phyloP scores from a whole-genome alignment of 2,329 filamentous ascomycete species.

The Apiospora phragmitis region DNA sequence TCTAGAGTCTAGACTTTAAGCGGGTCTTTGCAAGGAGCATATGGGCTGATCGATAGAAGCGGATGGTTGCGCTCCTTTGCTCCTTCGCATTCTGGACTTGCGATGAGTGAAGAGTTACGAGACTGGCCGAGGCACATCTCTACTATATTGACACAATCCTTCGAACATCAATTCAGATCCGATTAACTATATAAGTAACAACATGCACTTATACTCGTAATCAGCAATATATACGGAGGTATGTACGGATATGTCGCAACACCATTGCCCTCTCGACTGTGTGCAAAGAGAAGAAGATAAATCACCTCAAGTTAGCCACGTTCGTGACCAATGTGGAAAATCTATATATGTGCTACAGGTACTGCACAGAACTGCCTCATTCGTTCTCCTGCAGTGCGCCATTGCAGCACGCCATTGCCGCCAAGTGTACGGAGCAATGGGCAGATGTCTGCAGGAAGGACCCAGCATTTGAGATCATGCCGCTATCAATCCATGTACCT shows the following conservation, averaged over 20 bases:
- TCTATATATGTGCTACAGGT: not conserved
- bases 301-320: not conserved
- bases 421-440: not conserved
- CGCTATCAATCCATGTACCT: not conserved
- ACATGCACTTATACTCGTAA: not conserved
- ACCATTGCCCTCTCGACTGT: not conserved
- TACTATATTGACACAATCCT: not conserved
- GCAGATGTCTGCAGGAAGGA: not conserved
- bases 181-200: not conserved
- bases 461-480: not conserved
- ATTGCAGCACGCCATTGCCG: constrained; percentile 3
- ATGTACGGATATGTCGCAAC: not conserved
- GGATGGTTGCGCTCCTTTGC: not conserved
- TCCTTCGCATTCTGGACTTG: not conserved
- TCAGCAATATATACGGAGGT: not conserved
- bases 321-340: not conserved
- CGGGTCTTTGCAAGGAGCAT: constrained; percentile 2
- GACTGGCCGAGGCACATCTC: not conserved
- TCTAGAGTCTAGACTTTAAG: not conserved
- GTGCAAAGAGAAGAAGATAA: not conserved
- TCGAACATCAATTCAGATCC: not conserved
- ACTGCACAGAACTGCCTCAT: not conserved
- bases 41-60: not conserved
- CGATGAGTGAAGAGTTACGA: not conserved
- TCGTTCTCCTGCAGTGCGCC: not conserved